Conservation (phyloP, 306 rosid species). For the Castanea sativa region DNA sequence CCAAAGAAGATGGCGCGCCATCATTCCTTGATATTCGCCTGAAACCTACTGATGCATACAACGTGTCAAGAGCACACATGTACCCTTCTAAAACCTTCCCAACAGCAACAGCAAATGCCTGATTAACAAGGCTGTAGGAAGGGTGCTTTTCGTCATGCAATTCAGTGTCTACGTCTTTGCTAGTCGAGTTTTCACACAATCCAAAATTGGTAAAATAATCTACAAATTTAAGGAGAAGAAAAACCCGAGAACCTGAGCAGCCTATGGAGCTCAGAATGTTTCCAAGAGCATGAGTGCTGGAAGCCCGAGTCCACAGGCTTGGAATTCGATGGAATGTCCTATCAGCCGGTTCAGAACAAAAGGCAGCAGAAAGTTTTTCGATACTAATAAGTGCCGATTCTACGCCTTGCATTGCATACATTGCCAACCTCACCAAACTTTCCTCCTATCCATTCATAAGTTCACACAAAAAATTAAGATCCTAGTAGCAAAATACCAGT, state of each 20-base stretch:
- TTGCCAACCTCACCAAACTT: slow-evolving; percentile 73
- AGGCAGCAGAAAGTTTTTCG: slow-evolving; percentile 51
- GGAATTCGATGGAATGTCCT: slow-evolving; percentile 66
- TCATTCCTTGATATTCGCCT: slow-evolving; percentile 46
- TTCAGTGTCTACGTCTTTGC: slow-evolving; percentile 5
- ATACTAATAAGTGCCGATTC: slow-evolving; percentile 63
- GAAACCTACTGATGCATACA: slow-evolving; percentile 56
- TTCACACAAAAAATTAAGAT: too few relatives aligned
- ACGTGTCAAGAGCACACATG: slow-evolving; percentile 57
- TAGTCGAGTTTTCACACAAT: slow-evolving; percentile 12
- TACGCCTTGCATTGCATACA: slow-evolving; percentile 74
- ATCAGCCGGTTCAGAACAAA: slow-evolving; percentile 65
- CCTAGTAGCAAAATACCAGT: background rate
- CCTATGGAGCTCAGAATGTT: slow-evolving; percentile 66
- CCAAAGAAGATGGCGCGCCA: slow-evolving; percentile 20
- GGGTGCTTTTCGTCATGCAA: slow-evolving; percentile 21
- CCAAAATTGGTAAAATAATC: slow-evolving; percentile 42
- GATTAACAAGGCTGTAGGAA: slow-evolving; percentile 71
- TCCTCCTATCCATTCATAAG: slow-evolving; percentile 55
- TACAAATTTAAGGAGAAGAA: slow-evolving; percentile 65
- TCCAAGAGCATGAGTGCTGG: slow-evolving; percentile 71
- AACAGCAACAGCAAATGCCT: slow-evolving; percentile 85
- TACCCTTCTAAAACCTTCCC: slow-evolving; percentile 82
- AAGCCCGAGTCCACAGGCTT: slow-evolving; percentile 73
- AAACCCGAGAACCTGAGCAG: slow-evolving; percentile 58